phyloP scores from a whole-genome alignment of 2,329 filamentous ascomycete genomes.

The Ophiostoma sp. region DNA sequence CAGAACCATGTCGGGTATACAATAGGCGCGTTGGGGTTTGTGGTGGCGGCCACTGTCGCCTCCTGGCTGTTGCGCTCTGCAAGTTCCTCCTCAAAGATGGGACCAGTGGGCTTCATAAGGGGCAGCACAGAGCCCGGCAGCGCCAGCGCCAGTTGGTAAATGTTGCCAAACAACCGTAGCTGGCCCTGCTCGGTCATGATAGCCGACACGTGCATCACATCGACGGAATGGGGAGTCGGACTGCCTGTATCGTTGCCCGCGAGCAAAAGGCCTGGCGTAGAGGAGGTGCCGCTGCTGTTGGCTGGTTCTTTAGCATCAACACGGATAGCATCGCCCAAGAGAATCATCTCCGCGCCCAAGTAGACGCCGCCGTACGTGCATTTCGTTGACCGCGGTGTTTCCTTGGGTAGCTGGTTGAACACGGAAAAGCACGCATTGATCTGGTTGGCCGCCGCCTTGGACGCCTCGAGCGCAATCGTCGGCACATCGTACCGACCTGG shows the following conservation, averaged over 20 bases:
- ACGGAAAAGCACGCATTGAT: conserved; percentile 36
- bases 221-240: conserved; percentile 15
- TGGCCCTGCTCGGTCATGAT: conserved; percentile 28
- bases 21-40: conserved; percentile 14
- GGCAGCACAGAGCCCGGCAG: conserved; percentile 12
- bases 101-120: conserved; percentile 24
- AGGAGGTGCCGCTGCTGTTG: conserved; percentile 57
- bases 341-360: conserved; percentile 37
- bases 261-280: conserved; percentile 43
- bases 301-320: conserved; percentile 26
- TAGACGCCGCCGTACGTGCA: conserved; percentile 33
- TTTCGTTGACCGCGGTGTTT: conserved; percentile 24
- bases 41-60: conserved; percentile 32
- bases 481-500: conserved; percentile 18
- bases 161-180: conserved; percentile 31
- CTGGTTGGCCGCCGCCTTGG: conserved; percentile 36
- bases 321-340: conserved; percentile 35
- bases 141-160: conserved; percentile 30
- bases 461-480: conserved; percentile 35
- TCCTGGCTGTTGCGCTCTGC: conserved; percentile 24
- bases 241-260: conserved; percentile 30
- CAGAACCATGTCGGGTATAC: conserved; percentile 32
- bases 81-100: conserved; percentile 32
- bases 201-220: conserved; percentile 32
- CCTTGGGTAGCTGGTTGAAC: conserved; percentile 32